Evolutionary conservation across 1,284 basidiomycete species (phyloP).

Genomic region (Lignosus rhinocerotis): DNA sequence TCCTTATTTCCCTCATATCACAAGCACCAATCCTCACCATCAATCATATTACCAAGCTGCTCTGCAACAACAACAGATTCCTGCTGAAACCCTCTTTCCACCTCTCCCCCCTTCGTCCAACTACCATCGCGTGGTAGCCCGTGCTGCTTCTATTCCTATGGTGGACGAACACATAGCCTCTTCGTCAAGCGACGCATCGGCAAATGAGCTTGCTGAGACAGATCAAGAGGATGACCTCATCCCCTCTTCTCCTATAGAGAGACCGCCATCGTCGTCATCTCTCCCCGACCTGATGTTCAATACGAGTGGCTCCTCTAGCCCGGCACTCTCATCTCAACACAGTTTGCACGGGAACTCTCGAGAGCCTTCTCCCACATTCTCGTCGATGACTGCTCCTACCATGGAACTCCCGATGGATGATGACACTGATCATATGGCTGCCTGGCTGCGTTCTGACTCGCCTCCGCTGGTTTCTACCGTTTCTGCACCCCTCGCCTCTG

Average conservation of each 20-base stretch:
- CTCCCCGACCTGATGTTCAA: constrained; percentile 65
- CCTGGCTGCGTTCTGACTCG: constrained; percentile 13
- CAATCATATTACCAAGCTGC: constrained; percentile 70
- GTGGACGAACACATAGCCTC: neutral
- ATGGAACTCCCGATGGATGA: constrained; percentile 11
- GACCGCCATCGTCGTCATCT: constrained; percentile 38
- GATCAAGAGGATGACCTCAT: constrained; percentile 2
- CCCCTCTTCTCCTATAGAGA: constrained; percentile 18
- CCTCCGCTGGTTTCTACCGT: neutral
- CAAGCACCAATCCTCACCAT: constrained; percentile 59
- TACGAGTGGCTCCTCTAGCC: constrained; percentile 68
- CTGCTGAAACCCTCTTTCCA: constrained; percentile 69
- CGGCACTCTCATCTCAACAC: constrained; percentile 42
- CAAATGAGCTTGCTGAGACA: neutral
- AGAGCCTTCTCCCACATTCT: constrained; percentile 18
- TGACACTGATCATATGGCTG: constrained; percentile 12
- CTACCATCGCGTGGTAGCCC: constrained; percentile 38
- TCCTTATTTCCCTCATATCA: constrained; percentile 52
- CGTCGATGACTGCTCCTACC: neutral
- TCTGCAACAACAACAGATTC: constrained; percentile 39
- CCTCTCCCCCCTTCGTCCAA: constrained; percentile 55
- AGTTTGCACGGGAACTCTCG: constrained; percentile 22
- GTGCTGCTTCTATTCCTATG: constrained; percentile 27
- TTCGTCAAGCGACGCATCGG: neutral
- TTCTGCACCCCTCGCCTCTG: neutral